Percentiles rank a stretch among this genome's conserved stretches.
These are phyloP conservation scores for Allodekkera sacchari DNA, from an alignment of 805 yeast genomes.

Conservation along the genomic window DNA sequence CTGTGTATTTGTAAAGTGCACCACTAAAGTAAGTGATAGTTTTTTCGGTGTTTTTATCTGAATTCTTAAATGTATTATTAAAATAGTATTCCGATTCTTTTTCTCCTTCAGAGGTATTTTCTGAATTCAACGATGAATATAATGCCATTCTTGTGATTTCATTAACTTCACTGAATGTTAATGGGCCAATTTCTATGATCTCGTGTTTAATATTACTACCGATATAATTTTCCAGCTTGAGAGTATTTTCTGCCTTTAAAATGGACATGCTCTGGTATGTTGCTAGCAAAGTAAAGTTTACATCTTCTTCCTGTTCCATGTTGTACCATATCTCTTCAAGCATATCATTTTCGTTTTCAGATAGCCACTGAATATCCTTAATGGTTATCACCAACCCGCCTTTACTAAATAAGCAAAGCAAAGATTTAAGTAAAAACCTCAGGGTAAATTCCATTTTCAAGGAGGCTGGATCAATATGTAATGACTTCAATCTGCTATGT, in stretches of 20 bases:
- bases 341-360: constrained; percentile 25
- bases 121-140: too few relatives aligned
- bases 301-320: constrained; percentile 8
- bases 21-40: constrained; percentile 12
- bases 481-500: constrained; percentile 22
- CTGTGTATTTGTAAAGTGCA: constrained; percentile 11
- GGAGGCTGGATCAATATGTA: constrained; percentile 11
- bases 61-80: too few relatives aligned
- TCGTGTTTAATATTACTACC: constrained; percentile 3
- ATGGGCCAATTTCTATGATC: constrained; percentile 4
- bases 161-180: constrained; percentile 4
- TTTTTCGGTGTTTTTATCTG: too few relatives aligned
- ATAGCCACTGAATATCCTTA: constrained; percentile 40
- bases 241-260: constrained; percentile 1
- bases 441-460: constrained; percentile 31
- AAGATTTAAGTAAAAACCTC: constrained; percentile 32
- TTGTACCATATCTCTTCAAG: constrained; percentile 22
- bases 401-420: constrained; percentile 32
- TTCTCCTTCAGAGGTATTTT: too few relatives aligned
- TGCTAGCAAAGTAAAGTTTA: constrained; percentile 5
- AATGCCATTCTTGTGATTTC: constrained; percentile 1
- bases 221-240: too few relatives aligned
- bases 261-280: neutral
- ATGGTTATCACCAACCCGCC: constrained; percentile 35
- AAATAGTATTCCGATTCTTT: too few relatives aligned